Base-by-base conservation (phyloP, 129 eudicot genomes). In the Logfia minima region DNA sequence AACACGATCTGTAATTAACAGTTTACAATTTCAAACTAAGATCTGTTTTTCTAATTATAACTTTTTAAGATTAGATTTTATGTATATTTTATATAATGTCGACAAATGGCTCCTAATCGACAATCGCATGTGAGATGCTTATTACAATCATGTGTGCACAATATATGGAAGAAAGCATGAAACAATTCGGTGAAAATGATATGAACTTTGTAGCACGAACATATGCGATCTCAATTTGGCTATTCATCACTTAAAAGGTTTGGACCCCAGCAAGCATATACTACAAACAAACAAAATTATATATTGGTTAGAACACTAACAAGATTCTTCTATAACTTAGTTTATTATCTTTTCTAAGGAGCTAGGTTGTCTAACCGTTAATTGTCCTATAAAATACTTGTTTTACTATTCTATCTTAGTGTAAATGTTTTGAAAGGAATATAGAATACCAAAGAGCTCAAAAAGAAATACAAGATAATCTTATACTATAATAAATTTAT, bases 251-350 rank as follows among this genome's bases (percentile, higher is more conserved):
- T 10, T 37, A 62, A 45, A 62, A 34, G 28, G 19, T 75, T 41
- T 75, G 72, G 72, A 64, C 72, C 79, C 62, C 64, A 43, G 13
- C 19, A 43, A 75, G 72, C 79, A 75, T 64, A 48, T 43, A 63
- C 71, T 8, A 9, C 31, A 64, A 75, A 24, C 31, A 43, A 75
- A 39, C 60, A 62, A 39, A 63, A 45, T 45, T 22, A 75, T 32
- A 37, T 22, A 16, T 19, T 31, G 28, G 7, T 48, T 24, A 63
- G 14, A 28, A n/a, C 16, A 24, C 45, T 62, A 45, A 34, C 71
- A 45, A 63, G 41, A 45, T 62, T 75, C 71, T 63, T 43, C 70
- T 61, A 9, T 16, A 74, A 60, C 26, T 37, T 39, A 56, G 58
- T 58, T 39, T 39, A 34, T 52, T 73, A 19, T 17, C 26, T 43